These are phyloP conservation scores for Candida khao-thaluensis DNA, from an alignment of 805 yeast species.

Conservation along the genomic window DNA sequence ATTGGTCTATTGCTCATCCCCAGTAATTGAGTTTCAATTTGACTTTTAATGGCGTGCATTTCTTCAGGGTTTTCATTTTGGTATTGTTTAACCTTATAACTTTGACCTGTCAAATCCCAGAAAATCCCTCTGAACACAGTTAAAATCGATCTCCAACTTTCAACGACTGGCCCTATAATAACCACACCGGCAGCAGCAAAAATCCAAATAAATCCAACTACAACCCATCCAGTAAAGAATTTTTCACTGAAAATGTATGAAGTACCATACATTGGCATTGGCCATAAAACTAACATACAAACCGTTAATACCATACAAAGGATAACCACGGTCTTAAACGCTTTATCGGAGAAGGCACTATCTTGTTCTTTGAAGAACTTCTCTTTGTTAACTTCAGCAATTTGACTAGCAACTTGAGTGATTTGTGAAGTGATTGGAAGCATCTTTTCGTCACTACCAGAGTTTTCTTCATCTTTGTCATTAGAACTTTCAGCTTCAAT, in stretches of 20 bases:
- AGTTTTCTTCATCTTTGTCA: conserved; percentile 12
- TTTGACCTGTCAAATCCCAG: conserved; percentile 82
- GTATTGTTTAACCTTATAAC: conserved; percentile 72
- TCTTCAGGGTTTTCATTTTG: conserved; percentile 71
- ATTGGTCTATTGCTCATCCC: conserved; percentile 15
- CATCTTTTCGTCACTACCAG: conserved; percentile 25
- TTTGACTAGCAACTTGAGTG: conserved; percentile 38
- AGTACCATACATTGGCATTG: conserved; percentile 92
- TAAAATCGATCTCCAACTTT: conserved; percentile 67
- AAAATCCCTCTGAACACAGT: conserved; percentile 72
- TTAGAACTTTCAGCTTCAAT: conserved; percentile 34
- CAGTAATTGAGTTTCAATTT: conserved; percentile 43
- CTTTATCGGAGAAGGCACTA: conserved; percentile 47
- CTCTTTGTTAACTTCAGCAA: conserved; percentile 27
- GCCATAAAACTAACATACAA: conserved; percentile 74
- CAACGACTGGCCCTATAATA: conserved; percentile 66
- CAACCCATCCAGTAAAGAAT: conserved; percentile 89
- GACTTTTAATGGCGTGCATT: conserved; percentile 70
- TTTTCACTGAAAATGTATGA: conserved; percentile 69
- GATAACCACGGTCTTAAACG: conserved; percentile 60
- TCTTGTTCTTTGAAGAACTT: conserved; percentile 43
- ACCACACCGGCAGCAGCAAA: conserved; percentile 66
- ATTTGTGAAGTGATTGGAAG: conserved; percentile 35
- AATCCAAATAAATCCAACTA: conserved; percentile 78
- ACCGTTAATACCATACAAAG: conserved; percentile 63